phyloP scores from a whole-genome alignment of 768 basidiomycete genomes.

The Pleurotus ostreatus region DNA sequence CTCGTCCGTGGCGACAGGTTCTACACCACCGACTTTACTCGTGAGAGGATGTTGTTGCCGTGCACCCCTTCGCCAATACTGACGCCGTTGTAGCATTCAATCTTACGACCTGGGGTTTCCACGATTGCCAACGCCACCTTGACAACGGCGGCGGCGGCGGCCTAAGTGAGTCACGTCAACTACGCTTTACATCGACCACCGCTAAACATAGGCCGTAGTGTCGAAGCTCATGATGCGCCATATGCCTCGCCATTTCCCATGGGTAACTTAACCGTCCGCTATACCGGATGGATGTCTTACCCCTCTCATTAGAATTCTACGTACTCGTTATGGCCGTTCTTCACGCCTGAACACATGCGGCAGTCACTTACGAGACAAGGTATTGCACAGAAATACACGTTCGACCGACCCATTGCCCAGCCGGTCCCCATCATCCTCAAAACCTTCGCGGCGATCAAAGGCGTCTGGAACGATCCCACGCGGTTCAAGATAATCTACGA shows the following conservation, averaged over 20 bases:
- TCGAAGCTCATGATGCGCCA: conserved; percentile 26
- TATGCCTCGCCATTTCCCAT: conserved; percentile 37
- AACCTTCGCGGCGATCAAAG: conserved; percentile 29
- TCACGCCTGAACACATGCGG: conserved; percentile 39
- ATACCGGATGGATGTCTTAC: neutral
- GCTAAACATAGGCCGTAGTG: neutral
- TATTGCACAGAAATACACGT: conserved; percentile 34
- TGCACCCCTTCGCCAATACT: neutral
- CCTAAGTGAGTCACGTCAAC: conserved; percentile 14
- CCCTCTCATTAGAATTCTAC: conserved; percentile 22
- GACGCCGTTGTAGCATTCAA: conserved; percentile 25
- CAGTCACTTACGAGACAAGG: conserved; percentile 34
- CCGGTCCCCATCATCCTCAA: conserved; percentile 22
- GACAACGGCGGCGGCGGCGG: conserved; percentile 35
- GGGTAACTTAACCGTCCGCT: conserved; percentile 15
- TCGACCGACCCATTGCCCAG: conserved; percentile 21
- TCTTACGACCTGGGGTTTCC: conserved; percentile 49
- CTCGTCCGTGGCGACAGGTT: conserved; percentile 52
- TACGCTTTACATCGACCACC: neutral
- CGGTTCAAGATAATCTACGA: conserved; percentile 34
- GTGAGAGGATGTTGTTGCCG: conserved; percentile 21
- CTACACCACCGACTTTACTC: conserved; percentile 48
- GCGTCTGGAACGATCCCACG: conserved; percentile 27
- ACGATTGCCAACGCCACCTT: conserved; percentile 40
- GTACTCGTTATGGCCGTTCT: conserved; percentile 59